A percentile compares a stretch with the other conserved stretches of the same genome.
Evolutionary conservation across 2,329 filamentous ascomycete genomes (phyloP).

Genomic region (Sclerotinia sclerotiorum): DNA sequence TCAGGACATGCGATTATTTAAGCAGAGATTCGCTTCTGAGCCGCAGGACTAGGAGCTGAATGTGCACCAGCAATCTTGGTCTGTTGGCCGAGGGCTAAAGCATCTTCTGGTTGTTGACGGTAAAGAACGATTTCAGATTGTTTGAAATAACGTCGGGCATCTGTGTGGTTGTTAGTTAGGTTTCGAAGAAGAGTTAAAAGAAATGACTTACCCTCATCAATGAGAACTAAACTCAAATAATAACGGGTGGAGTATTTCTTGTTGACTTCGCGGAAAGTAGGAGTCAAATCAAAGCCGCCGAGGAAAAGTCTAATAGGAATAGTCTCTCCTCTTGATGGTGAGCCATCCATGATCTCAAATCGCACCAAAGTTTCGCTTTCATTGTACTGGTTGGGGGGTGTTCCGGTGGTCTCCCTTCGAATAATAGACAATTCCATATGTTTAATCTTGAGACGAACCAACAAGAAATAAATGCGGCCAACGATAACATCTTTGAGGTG

Average conservation of each 20-base stretch:
- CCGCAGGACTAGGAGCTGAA: conserved; percentile 35
- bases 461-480: conserved; percentile 94
- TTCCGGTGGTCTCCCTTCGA: conserved; percentile 90
- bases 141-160: conserved; percentile 97
- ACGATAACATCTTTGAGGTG: conserved; percentile 99
- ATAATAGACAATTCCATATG: conserved; percentile 99
- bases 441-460: conserved; percentile 98
- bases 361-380: conserved; percentile 97
- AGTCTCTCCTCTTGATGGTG: conserved; percentile 88
- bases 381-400: conserved; percentile 97
- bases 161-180: conserved; percentile 46
- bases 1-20: neutral
- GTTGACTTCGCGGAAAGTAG: conserved; percentile 98
- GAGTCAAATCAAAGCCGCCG: conserved; percentile 94
- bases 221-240: conserved; percentile 92
- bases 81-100: conserved; percentile 40
- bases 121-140: conserved; percentile 98
- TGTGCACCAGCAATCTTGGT: conserved; percentile 41
- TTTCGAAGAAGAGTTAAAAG: conserved; percentile 17
- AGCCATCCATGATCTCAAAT: conserved; percentile 99
- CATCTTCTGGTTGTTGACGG: conserved; percentile 69
- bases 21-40: conserved; percentile 16
- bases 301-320: conserved; percentile 97
- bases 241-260: conserved; percentile 99
- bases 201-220: conserved; percentile 72